phyloP scores from a whole-genome alignment of 441 rosid genomes.

The Macaranga tanarius region DNA sequence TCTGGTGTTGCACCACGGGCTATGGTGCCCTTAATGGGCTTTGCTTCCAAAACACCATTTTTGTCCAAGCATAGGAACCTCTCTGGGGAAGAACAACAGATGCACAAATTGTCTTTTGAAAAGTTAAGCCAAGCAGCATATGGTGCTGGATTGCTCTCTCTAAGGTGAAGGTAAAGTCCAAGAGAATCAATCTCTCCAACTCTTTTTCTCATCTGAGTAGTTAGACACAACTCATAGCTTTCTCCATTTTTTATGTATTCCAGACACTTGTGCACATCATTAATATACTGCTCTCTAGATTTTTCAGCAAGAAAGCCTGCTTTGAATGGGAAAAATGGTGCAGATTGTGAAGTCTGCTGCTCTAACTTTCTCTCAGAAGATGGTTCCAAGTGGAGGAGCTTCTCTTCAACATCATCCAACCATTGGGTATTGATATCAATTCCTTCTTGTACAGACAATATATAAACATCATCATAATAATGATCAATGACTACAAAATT shows the following conservation, averaged over 20 bases:
- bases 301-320: slow-evolving; percentile 59
- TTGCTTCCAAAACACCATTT: slow-evolving; percentile 70
- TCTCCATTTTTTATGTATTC: slow-evolving; percentile 87
- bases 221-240: slow-evolving; percentile 95
- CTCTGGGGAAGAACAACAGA: slow-evolving; percentile 95
- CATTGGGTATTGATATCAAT: slow-evolving; percentile 38
- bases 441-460: slow-evolving; percentile 61
- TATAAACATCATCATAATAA: slow-evolving; percentile 60
- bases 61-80: slow-evolving; percentile 79
- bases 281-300: slow-evolving; percentile 64
- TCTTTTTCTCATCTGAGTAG: slow-evolving; percentile 67
- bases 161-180: slow-evolving; percentile 76
- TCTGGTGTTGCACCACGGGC: slow-evolving; percentile 74
- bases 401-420: slow-evolving; percentile 66
- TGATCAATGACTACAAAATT: slow-evolving; percentile 75
- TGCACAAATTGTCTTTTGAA: slow-evolving; percentile 59
- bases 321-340: slow-evolving; percentile 29
- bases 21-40: slow-evolving; percentile 89
- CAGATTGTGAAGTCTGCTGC: slow-evolving; percentile 28
- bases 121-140: slow-evolving; percentile 94
- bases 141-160: slow-evolving; percentile 92
- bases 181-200: slow-evolving; percentile 58
- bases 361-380: slow-evolving; percentile 31
- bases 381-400: slow-evolving; percentile 48
- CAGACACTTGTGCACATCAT: slow-evolving; percentile 70